phyloP scores from a whole-genome alignment of 768 basidiomycete species.

The Peribolospora baueri region DNA sequence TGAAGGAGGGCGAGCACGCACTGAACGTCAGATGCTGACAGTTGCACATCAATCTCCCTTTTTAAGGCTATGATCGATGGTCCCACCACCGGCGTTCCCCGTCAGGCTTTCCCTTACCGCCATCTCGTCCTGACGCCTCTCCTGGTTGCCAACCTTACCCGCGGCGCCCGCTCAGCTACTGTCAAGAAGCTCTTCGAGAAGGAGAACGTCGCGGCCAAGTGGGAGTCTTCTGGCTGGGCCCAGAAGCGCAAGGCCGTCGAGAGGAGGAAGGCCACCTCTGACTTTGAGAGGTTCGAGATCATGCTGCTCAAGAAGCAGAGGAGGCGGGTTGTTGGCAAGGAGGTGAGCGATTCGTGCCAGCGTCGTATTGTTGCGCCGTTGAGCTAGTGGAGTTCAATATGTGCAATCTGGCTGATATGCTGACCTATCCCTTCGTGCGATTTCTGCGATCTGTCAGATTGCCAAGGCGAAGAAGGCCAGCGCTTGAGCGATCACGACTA shows the following conservation, averaged over 20 bases:
- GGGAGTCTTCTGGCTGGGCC: slow-evolving; percentile 71
- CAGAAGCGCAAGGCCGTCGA: slow-evolving; percentile 53
- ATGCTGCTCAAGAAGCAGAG: slow-evolving; percentile 73
- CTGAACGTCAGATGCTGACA: background rate
- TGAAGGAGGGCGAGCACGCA: no score
- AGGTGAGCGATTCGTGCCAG: no score
- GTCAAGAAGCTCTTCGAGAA: slow-evolving; percentile 74
- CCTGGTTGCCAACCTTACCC: slow-evolving; percentile 57
- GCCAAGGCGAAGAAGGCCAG: no score
- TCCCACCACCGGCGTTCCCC: slow-evolving; percentile 68
- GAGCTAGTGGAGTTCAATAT: no score
- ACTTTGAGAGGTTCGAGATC: slow-evolving; percentile 76
- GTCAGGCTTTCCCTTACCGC: slow-evolving; percentile 75
- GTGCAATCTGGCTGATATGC: no score
- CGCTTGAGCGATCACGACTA: no score
- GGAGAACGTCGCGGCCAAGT: slow-evolving; percentile 59
- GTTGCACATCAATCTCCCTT: background rate
- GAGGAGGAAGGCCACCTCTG: slow-evolving; percentile 50
- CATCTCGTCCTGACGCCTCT: slow-evolving; percentile 77
- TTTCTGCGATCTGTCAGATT: no score
- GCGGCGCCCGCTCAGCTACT: slow-evolving; percentile 53
- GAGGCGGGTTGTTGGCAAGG: slow-evolving; percentile 34
- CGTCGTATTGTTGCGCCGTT: no score
- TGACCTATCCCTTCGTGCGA: no score
- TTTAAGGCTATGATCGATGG: slow-evolving; percentile 81